Evolutionary conservation across 805 yeast genomes (phyloP), one percentile per base, ranked within the genome.

Genomic region (Teunomyces tritomae): DNA sequence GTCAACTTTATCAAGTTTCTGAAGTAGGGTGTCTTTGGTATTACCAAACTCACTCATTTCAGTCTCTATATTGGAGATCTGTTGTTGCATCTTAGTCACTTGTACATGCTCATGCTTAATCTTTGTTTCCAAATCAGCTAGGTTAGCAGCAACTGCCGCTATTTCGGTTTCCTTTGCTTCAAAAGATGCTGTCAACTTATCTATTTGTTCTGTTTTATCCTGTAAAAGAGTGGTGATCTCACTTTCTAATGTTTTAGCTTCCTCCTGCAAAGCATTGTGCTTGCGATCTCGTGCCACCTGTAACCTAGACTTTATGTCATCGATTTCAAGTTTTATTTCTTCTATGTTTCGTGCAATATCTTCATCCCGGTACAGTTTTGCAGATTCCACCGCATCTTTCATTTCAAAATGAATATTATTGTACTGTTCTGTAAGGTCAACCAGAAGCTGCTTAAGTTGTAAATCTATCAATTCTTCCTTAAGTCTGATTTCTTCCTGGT

Each of bases 341-440:
- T 11, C 10, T 20, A 29, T 9, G 6, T 28, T 8, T 4, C 24
- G 43, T 14, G 27, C 34, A 10, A 39, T 28, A 7, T 29, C 43
- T 17, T 59, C 61, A 50, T 65, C 68, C 11, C 57, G 52, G 40
- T 52, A 62, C 16, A 44, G 43, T 28, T 56, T 51, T 0, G 71
- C 70, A 3, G 53, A 48, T 13, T 61, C 54, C 4, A 75, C 51
- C 45, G 70, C 72, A 20, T 63, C 52, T n/a, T 63, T 59, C 32
- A 72, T 51, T 43, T 73, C 71, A 50, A 64, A 67, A 28, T 62
- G 58, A 33, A 68, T 49, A 33, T 66, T 68, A 28, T 65, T 60
- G 49, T 50, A 69, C 35, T 65, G 66, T 43, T 57, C 60, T 32
- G 52, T 57, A 13, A 62, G 56, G 29, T 56, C 53, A 16, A 64